Conservation (phyloP, 306 rosid genomes). For the Amphicarpaea edgeworthii region DNA sequence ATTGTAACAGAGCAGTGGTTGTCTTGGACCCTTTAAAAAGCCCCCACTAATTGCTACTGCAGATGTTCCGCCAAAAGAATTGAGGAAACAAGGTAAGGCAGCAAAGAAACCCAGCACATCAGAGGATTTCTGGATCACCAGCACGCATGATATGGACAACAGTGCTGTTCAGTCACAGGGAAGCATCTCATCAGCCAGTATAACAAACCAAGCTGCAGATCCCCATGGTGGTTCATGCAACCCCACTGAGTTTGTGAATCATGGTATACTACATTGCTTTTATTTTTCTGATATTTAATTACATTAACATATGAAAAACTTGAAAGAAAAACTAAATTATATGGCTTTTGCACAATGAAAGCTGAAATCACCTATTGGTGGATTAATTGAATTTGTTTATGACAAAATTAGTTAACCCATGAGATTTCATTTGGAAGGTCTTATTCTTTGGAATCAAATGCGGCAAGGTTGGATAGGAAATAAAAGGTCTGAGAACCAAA, state of each 20-base stretch:
- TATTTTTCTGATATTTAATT: slow-evolving; percentile 24
- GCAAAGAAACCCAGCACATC: slow-evolving; percentile 67
- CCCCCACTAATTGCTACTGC: slow-evolving; percentile 45
- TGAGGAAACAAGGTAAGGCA: slow-evolving; percentile 44
- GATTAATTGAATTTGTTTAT: slow-evolving; percentile 10
- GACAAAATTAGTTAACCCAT: neutral
- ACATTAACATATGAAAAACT: neutral
- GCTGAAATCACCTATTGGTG: slow-evolving; percentile 12
- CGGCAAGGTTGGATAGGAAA: slow-evolving; percentile 87
- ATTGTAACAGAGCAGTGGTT: slow-evolving; percentile 99
- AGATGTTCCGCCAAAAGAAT: slow-evolving; percentile 55
- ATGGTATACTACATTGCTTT: slow-evolving; percentile 56
- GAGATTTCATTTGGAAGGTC: slow-evolving; percentile 59
- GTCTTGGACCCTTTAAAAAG: slow-evolving; percentile 78
- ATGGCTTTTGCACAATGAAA: neutral
- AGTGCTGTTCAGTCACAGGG: slow-evolving; percentile 92
- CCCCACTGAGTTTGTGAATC: slow-evolving; percentile 78
- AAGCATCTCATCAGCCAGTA: slow-evolving; percentile 84
- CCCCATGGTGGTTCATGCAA: slow-evolving; percentile 61
- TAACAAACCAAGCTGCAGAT: slow-evolving; percentile 70
- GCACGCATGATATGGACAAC: slow-evolving; percentile 90
- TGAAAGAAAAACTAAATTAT: neutral
- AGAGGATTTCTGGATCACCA: slow-evolving; percentile 91
- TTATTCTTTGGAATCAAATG: slow-evolving; percentile 90
- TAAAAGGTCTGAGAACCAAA: slow-evolving; percentile 55